Evolutionary conservation across 345 rosid species (phyloP), one percentile per base, ranked within the genome.

Genomic region (Eucalyptus grandis): DNA sequence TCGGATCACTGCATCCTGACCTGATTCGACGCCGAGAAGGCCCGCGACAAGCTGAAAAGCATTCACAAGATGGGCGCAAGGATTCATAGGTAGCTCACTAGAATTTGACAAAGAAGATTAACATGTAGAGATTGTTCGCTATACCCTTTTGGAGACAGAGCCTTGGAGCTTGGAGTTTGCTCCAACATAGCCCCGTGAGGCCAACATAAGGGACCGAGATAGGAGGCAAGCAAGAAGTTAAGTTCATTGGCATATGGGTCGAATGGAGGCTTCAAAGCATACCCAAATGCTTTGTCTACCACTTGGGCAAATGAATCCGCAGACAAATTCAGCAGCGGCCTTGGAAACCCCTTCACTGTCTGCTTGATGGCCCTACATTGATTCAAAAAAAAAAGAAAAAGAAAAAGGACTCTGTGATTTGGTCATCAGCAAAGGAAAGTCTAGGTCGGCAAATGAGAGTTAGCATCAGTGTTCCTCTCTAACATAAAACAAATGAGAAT

Each of bases 181-280:
- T n/a, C 98, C 99, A 77, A 94, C 99, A 86, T 96, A 96, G 14
- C 98, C 98, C 98, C 3, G 97, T 95, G 88, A 96, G 98, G 26
- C 97, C 98, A 86, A 96, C 96, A 46, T 96, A 97, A 81, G 98
- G 99, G 62, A 97, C 90, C 40, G n/a, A 94, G n/a, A 89, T 94
- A 96, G 62, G 96, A 96, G 65, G 98, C 97, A 46, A 97, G 88
- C 49, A 96, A 96, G 90, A 88, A 96, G 89, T 96, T 95, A 31
- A 93, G 80, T 24, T 92, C 86, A 89, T 90, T 93, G 83, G 92
- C 94, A 85, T 96, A 97, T 37, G 98, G 97, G 85, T 97, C 93
- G 47, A 97, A 98, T 22, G 97, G 95, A 22, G 98, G 99, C n/a
- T 24, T 5, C 87, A 95, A 88, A 9, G 86, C 72, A 80, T 27